Conservation (phyloP, 202 grass and related monocot species). For the Miscanthus sacchariflorus region DNA sequence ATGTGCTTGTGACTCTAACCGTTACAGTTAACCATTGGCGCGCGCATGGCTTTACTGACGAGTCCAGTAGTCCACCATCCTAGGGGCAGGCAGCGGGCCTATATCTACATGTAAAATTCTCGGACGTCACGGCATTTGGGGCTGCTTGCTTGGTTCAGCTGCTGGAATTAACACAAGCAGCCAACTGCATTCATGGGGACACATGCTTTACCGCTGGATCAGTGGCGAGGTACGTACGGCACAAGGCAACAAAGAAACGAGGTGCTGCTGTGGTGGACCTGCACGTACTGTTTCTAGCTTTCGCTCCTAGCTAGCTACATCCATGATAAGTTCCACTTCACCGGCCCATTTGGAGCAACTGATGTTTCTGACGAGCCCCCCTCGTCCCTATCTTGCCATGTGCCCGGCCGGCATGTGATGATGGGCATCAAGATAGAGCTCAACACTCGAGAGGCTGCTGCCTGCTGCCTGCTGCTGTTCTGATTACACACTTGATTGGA, state of each 20-base stretch:
- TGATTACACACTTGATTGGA: conserved; percentile 29
- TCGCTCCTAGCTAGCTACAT: conserved; percentile 24
- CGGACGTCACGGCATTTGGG: no score
- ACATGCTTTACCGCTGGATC: background rate
- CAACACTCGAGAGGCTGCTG: background rate
- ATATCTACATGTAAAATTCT: background rate
- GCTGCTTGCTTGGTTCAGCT: conserved; percentile 15
- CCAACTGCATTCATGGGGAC: conserved; percentile 28
- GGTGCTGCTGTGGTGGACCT: conserved; percentile 34
- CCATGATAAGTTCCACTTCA: conserved; percentile 49
- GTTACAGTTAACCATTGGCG: background rate
- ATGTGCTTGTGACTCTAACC: no score
- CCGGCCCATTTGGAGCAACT: conserved; percentile 44
- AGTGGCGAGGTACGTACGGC: conserved; percentile 16
- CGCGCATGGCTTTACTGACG: background rate
- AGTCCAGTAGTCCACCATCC: background rate
- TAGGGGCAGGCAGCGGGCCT: background rate
- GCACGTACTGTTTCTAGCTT: conserved; percentile 38
- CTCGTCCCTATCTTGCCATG: conserved; percentile 45
- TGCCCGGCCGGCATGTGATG: conserved; percentile 47
- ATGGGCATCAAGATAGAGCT: conserved; percentile 22
- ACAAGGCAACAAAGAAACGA: conserved; percentile 11
- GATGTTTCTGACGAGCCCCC: conserved; percentile 20
- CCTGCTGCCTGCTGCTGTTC: background rate
- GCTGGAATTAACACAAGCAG: background rate